Evolutionary conservation across 2,329 filamentous ascomycete genomes (phyloP).

Genomic region (Aulographum hederae): DNA sequence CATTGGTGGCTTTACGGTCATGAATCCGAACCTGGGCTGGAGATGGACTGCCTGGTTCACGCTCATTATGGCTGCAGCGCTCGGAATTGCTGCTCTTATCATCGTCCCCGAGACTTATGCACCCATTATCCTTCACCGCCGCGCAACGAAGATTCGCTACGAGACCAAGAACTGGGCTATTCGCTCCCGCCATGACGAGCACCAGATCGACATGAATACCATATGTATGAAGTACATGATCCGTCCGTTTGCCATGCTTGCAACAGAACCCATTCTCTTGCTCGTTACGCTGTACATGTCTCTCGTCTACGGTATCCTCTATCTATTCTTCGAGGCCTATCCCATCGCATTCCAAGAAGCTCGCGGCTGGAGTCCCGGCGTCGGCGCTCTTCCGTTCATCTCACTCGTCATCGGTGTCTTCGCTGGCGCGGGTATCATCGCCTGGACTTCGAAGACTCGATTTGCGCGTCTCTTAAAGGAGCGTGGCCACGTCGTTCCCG

Average conservation of each 20-base stretch:
- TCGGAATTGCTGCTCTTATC: conserved; percentile 26
- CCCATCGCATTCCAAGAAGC: conserved; percentile 43
- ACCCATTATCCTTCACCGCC: conserved; percentile 31
- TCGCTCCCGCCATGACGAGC: conserved; percentile 17
- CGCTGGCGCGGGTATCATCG: conserved; percentile 18
- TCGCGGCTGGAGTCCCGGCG: conserved; percentile 39
- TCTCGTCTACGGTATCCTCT: conserved; percentile 32
- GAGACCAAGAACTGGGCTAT: conserved; percentile 35
- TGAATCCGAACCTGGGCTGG: conserved; percentile 61
- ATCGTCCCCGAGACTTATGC: conserved; percentile 29
- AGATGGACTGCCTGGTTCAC: conserved; percentile 68
- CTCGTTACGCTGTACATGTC: conserved; percentile 48
- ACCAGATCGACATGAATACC: conserved; percentile 23
- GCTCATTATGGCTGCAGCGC: conserved; percentile 47
- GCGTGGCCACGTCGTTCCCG: conserved; percentile 42
- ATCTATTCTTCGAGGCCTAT: conserved; percentile 30
- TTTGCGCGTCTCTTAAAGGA: conserved; percentile 13
- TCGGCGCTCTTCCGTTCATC: conserved; percentile 47
- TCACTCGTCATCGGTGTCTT: conserved; percentile 52
- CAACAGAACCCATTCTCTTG: conserved; percentile 51
- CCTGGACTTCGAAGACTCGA: not conserved
- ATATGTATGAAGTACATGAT: conserved; percentile 46
- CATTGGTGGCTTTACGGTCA: conserved; percentile 43
- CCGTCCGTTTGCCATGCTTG: conserved; percentile 50
- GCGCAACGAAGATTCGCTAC: conserved; percentile 28